Base-by-base conservation (phyloP, 2,329 filamentous ascomycete species). In the Colletotrichum sp. region DNA sequence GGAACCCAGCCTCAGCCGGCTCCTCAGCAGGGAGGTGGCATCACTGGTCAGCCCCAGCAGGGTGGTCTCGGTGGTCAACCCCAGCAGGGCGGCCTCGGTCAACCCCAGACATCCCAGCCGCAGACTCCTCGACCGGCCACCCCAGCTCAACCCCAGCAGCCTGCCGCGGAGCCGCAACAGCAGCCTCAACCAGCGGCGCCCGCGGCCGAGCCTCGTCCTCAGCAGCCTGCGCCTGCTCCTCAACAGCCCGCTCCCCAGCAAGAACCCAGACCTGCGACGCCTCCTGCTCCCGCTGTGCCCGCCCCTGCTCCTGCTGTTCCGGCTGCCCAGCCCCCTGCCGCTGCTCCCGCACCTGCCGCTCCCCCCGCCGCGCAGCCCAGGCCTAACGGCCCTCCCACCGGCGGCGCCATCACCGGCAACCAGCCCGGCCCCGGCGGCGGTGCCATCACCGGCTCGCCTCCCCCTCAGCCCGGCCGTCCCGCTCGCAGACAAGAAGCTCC, bases 1-100 rank as follows among this genome's bases (percentile, higher is more conserved):
- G 73, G 72, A 15, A 55, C 75, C 16, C 75, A 74, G 64, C 64
- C 72, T 9, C 71, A 78, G 44, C 67, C 75, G 9, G 63, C 66
- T 25, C 69, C 69, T 6, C 72, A 64, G 12, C 76, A 76, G 12
- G 70, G 65, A 59, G 36, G 52, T n/a, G 64, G 36, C 8, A 69
- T 39, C 22, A 69, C 22, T 4, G 66, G 52, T 25, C 68, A 70
- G 11, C 67, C 67, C 11, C 22, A 44, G 8, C 34, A 22, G 8
- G 64, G 39, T 27, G 39, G 64, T n/a, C 44, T 57, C 27, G 39
- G 36, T 27, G 66, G 68, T 2, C 68, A 63, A 30, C 67, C 67
- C 32, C 67, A 70, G 59, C 25, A 39, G 13, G 69, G 59, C n/a
- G 59, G 59, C 0, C 27, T 32, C 11, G 59, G 36, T 32, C 55